Base-by-base conservation (phyloP, 116 monocot species). In the Papilionanthe hybrid region DNA sequence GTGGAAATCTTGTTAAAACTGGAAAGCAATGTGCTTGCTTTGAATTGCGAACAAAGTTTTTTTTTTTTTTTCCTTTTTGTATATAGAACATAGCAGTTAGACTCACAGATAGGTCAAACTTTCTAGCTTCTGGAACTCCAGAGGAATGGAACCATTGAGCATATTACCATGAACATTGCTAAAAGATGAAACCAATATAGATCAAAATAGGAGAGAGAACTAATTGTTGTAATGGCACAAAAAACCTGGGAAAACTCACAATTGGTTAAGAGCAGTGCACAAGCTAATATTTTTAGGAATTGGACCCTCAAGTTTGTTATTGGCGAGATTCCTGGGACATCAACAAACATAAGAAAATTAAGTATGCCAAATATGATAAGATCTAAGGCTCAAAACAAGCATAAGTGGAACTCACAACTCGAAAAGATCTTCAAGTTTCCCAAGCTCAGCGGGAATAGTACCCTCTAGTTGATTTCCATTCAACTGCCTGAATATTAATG, bases 41-140 rank as follows among this genome's bases (percentile, higher is more conserved):
- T 58, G 18, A 30, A 10, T 25, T 27, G 5, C 13, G 15, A 69
- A 4, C 0, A 68, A 68, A 68, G 1, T 30, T 37, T 37, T 37
- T 37, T 37, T 37, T 37, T n/a, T n/a, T n/a, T n/a, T n/a, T n/a
- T 37, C 37, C 12, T 42, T 73, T 44, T 20, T 20, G 47, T 18
- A 58, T 18, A 67, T 45, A 25, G 5, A 76, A 50, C 28, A 27
- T 48, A 53, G 47, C 53, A 0, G 50, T 27, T 6, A 0, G 27
- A 91, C 94, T 98, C 83, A 98, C 98, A 98, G 74, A 80, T 90
- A 91, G 32, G 98, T 98, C 25, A 98, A 83, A 75, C 94, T 94
- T 29, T 91, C 98, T 18, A 98, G 82, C 65, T 88, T 94, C 79
- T 98, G 88, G 42, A 98, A 93, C 55, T 87, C 93, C 41, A 89